Conservation (phyloP, 2,329 filamentous ascomycete species). For the Cercospora sp. region DNA sequence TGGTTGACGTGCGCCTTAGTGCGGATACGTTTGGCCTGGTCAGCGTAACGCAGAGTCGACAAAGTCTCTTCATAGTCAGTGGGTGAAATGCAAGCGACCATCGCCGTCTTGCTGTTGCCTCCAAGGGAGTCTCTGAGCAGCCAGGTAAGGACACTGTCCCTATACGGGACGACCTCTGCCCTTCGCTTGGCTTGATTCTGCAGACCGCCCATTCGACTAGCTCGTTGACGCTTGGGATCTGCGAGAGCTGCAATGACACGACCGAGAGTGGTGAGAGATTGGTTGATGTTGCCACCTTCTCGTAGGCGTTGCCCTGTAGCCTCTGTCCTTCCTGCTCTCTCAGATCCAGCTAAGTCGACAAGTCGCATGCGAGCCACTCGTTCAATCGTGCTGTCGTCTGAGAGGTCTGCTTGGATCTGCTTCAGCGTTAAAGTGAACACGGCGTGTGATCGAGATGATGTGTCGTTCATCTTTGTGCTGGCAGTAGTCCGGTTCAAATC, state of each 20-base stretch:
- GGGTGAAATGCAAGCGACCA: slow-evolving; percentile 97
- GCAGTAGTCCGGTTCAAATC: slow-evolving; percentile 85
- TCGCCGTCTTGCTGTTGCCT: slow-evolving; percentile 96
- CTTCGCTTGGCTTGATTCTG: slow-evolving; percentile 49
- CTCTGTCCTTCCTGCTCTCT: slow-evolving; percentile 92
- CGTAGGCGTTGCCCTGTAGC: slow-evolving; percentile 87
- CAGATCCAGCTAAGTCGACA: slow-evolving; percentile 91
- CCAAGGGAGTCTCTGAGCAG: slow-evolving; percentile 93
- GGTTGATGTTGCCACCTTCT: slow-evolving; percentile 98
- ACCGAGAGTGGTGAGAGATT: slow-evolving; percentile 91
- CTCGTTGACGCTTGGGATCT: slow-evolving; percentile 58
- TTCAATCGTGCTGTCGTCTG: slow-evolving; percentile 97
- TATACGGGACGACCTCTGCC: slow-evolving; percentile 73
- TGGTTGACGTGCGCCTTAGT: slow-evolving; percentile 94
- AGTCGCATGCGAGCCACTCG: slow-evolving; percentile 89
- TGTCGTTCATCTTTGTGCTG: slow-evolving; percentile 99
- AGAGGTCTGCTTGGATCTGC: slow-evolving; percentile 95
- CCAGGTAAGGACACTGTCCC: slow-evolving; percentile 82
- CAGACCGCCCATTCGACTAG: slow-evolving; percentile 49
- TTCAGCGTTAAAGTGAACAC: slow-evolving; percentile 98
- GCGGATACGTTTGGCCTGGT: slow-evolving; percentile 96
- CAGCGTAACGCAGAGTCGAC: slow-evolving; percentile 91
- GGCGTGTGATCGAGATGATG: slow-evolving; percentile 90
- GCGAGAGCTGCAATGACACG: slow-evolving; percentile 91
- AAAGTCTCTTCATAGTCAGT: slow-evolving; percentile 97